Evolutionary conservation across 768 basidiomycete genomes (phyloP).

Genomic region (Cubamyces sp.): DNA sequence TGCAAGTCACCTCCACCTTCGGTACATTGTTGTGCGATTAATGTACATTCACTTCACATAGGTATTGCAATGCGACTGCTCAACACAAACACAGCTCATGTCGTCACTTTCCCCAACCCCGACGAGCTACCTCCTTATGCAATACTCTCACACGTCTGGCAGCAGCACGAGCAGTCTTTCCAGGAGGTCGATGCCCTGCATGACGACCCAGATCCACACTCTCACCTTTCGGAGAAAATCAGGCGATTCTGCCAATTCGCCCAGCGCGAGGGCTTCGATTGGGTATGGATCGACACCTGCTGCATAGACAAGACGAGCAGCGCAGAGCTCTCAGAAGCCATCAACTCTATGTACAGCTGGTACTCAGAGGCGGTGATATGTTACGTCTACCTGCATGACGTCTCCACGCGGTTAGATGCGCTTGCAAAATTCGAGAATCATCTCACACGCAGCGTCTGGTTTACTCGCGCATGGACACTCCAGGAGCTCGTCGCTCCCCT

Average conservation of each 20-base stretch:
- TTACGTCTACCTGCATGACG: constrained; percentile 7
- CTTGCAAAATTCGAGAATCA: no score
- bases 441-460: constrained; percentile 1
- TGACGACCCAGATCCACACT: background rate
- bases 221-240: background rate
- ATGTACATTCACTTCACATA: no score
- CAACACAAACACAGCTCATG: no score
- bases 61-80: no score
- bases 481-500: constrained; percentile 17
- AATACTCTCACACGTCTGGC: constrained; percentile 4
- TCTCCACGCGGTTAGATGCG: background rate
- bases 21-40: no score
- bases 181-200: background rate
- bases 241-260: constrained; percentile 1
- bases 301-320: constrained; percentile 3
- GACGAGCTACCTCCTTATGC: background rate
- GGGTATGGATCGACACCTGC: constrained; percentile 1
- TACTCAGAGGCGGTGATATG: background rate
- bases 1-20: no score
- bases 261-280: background rate
- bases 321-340: constrained; percentile 5
- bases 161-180: background rate
- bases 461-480: constrained; percentile 16
- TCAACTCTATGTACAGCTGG: constrained; percentile 5
- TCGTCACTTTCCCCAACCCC: no score